Evolutionary conservation across 139 green algal species (phyloP), one percentile per base, ranked within the genome.

Genomic region (Chlamydomonas incerta): DNA sequence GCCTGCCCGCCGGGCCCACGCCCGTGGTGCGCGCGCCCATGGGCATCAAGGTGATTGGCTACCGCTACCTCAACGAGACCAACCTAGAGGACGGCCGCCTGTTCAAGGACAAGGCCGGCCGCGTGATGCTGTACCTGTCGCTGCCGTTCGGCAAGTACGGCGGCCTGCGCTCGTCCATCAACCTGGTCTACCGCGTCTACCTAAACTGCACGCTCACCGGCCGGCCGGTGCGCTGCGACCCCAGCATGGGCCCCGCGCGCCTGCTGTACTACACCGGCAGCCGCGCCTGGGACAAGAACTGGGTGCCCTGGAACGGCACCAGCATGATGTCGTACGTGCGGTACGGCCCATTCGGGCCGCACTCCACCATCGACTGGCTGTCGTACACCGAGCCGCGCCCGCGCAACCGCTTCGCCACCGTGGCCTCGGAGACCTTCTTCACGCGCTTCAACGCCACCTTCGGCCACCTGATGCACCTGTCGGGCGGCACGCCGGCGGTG

Each of bases 251-350:
- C 29, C 60, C 75, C 21, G 35, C 75, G 28, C 75, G 75, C 31
- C 60, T 83, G 58, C 62, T 83, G 28, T 29, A 29, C 28, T 83
- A 83, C 75, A 65, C 60, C 52, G 11, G 37, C 37, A 73, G 37
- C 60, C 28, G 72, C 13, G 75, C 75, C 3, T 83, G 75, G 75
- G 75, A 83, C 14, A 83, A 83, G 62, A 83, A 83, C 58, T 83
- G 77, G 77, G 77, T 83, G 34, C 77, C 77, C 29, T 83, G 77
- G 77, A 83, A 83, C 62, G 77, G 77, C 63, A 83, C 63, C 41
- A 28, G 29, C 21, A n/a, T 83, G 6, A 83, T 83, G 77, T 74
- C 77, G 8, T 83, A 83, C 47, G 50, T 46, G 41, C 63, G 66
- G 46, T 83, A 74, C 63, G 63, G 63, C 24, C 29, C 63, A n/a